These are phyloP conservation scores for Coemansia reversa DNA, from an alignment of 192 early-diverging fungal genomes.

Conservation along the genomic window DNA sequence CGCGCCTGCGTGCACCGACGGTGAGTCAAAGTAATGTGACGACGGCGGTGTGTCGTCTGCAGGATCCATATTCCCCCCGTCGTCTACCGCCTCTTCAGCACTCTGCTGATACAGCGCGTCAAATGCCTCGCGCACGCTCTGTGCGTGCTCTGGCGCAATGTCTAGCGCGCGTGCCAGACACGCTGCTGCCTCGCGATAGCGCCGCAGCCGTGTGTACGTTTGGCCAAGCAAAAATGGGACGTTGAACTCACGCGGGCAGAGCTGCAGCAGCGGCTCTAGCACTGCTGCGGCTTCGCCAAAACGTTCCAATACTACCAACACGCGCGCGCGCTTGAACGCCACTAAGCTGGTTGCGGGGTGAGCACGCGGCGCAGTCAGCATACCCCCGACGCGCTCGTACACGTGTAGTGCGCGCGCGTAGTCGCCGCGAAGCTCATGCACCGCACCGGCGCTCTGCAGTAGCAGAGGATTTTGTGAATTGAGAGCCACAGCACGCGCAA, in stretches of 20 bases:
- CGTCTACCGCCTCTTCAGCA: conserved; percentile 7
- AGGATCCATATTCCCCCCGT: conserved; percentile 2
- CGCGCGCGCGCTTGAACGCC: conserved; percentile 67
- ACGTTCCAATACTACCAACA: conserved; percentile 58
- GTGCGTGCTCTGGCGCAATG: conserved; percentile 46
- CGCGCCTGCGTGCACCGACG: conserved; percentile 34
- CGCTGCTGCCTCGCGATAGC: conserved; percentile 49
- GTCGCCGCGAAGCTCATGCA: conserved; percentile 63
- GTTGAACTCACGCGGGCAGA: conserved; percentile 52
- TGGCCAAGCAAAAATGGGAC: conserved; percentile 55
- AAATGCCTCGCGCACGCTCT: conserved; percentile 52
- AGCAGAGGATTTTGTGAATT: conserved; percentile 73
- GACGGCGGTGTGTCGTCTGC: conserved; percentile 12
- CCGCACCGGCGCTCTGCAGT: conserved; percentile 68
- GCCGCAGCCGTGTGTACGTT: conserved; percentile 42
- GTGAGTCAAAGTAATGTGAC: conserved; percentile 49
- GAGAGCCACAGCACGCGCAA: conserved; percentile 67
- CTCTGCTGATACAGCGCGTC: conserved; percentile 50
- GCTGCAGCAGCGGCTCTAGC: conserved; percentile 59
- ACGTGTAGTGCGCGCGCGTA: conserved; percentile 57
- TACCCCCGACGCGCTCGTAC: conserved; percentile 64
- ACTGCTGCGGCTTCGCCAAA: conserved; percentile 65
- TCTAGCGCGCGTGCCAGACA: conserved; percentile 44
- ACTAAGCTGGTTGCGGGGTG: conserved; percentile 57
- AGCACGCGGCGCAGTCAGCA: conserved; percentile 31